Evolutionary conservation across 1,139 yeast genomes (phyloP).

Genomic region (Pichia sp.): DNA sequence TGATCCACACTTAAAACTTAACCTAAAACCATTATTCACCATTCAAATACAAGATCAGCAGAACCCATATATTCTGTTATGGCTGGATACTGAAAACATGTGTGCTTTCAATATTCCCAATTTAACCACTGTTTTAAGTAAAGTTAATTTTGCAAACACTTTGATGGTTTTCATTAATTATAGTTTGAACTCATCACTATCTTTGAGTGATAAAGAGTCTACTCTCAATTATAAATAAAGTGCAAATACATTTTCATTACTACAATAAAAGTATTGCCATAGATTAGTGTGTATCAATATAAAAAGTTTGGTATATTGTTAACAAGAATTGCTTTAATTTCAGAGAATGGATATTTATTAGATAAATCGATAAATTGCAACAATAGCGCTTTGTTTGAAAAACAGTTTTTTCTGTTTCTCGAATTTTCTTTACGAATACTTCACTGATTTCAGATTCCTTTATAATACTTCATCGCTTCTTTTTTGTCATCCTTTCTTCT

Average conservation of each 20-base stretch:
- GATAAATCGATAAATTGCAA: too few relatives aligned
- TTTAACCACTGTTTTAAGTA: background rate
- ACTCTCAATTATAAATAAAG: background rate
- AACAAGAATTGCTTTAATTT: too few relatives aligned
- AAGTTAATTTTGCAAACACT: conserved; percentile 11
- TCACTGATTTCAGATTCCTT: background rate
- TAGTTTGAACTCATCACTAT: background rate
- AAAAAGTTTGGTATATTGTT: too few relatives aligned
- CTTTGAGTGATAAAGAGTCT: background rate
- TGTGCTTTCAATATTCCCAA: conserved; percentile 14
- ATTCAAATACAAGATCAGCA: conserved; percentile 13
- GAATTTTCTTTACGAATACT: background rate
- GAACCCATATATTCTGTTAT: conserved; percentile 14
- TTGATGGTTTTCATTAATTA: conserved; percentile 10
- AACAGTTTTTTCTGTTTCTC: background rate
- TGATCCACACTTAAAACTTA: background rate
- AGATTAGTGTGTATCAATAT: too few relatives aligned
- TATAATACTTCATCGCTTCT: background rate
- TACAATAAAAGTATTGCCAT: background rate
- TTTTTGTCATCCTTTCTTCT: background rate
- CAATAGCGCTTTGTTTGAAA: too few relatives aligned
- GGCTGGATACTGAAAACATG: conserved; percentile 17
- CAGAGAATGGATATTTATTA: too few relatives aligned
- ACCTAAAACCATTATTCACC: conserved; percentile 7
- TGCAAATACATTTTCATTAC: background rate